Percentiles rank a stretch among this genome's conserved stretches.
Evolutionary conservation across 2,329 filamentous ascomycete genomes (phyloP).

Genomic region (Didymella lethalis): DNA sequence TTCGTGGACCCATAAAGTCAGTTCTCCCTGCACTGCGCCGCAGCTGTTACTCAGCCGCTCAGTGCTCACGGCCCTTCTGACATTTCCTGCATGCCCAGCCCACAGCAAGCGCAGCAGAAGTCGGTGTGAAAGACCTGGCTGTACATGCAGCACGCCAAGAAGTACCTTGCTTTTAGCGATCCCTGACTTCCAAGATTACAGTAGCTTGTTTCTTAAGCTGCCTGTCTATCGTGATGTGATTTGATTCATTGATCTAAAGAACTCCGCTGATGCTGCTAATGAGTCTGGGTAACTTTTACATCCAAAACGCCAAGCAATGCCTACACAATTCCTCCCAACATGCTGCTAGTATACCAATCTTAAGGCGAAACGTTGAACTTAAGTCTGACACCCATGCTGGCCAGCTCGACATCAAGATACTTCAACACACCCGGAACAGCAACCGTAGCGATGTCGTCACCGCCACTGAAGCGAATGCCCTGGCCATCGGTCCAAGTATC

Average conservation of each 20-base stretch:
- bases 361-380: conserved; percentile 79
- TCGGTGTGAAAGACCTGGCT: neutral
- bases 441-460: conserved; percentile 88
- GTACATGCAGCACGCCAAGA: neutral
- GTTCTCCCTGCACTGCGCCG: conserved; percentile 3
- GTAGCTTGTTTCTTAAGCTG: neutral
- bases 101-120: neutral
- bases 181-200: neutral
- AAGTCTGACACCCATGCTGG: conserved; percentile 94
- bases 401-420: conserved; percentile 92
- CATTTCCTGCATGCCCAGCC: neutral
- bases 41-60: conserved; percentile 12
- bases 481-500: conserved; percentile 87
- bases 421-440: conserved; percentile 92
- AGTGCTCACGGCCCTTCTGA: neutral
- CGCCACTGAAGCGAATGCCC: conserved; percentile 83
- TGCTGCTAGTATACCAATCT: neutral
- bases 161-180: neutral
- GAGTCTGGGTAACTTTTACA: conserved; percentile 23
- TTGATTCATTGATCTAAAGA: conserved; percentile 13
- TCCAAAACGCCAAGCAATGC: conserved; percentile 24
- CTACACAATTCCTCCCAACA: conserved; percentile 9
- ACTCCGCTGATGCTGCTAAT: conserved; percentile 21
- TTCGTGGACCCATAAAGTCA: neutral
- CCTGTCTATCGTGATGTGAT: neutral